Evolutionary conservation across 208 protist species (phyloP), one percentile per base, ranked within the genome.

Genomic region (Jaenimonas drosophilae): DNA sequence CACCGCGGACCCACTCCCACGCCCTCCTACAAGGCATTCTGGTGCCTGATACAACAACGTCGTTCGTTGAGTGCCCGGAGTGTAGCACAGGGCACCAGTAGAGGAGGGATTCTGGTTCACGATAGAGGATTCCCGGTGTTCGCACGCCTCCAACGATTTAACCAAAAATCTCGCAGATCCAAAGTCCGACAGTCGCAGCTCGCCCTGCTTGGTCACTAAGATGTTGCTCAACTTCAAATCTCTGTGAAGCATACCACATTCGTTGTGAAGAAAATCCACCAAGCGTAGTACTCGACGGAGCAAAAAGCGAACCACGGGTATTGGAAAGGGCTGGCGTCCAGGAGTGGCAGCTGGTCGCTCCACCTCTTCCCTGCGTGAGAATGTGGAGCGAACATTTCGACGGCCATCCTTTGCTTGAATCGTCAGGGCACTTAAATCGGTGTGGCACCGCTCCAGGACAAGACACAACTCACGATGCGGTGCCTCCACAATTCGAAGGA

Each of bases 221-320:
- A 96, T 57, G 45, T 96, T 96, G 46, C 72, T 85, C 4, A 83
- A 51, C 29, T 96, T 96, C n/a, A 96, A 36, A 57, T 96, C 88
- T 21, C 88, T 64, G 53, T 95, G 88, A 28, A 88, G 38, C 7
- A 95, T 68, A 46, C 50, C 49, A 45, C 85, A 94, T 9, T 76
- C 41, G 19, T 81, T 54, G 51, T 90, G 80, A 16, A 94, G 69
- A 46, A 75, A 87, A 11, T 49, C 49, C 21, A 90, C 58, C 14
- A 88, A 58, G 12, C 64, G 37, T 21, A 90, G 57, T 25, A 90
- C 59, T 16, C 74, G 78, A 0, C 81, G 77, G 60, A 94, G 58
- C 14, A 94, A 50, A 43, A 78, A 90, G 43, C 66, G 71, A 26
- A 90, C 55, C 12, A 88, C 64, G 27, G 67, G 40, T 48, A 77